These are phyloP conservation scores for Boletus insuetus DNA, from an alignment of 768 basidiomycete genomes.

Conservation along the genomic window DNA sequence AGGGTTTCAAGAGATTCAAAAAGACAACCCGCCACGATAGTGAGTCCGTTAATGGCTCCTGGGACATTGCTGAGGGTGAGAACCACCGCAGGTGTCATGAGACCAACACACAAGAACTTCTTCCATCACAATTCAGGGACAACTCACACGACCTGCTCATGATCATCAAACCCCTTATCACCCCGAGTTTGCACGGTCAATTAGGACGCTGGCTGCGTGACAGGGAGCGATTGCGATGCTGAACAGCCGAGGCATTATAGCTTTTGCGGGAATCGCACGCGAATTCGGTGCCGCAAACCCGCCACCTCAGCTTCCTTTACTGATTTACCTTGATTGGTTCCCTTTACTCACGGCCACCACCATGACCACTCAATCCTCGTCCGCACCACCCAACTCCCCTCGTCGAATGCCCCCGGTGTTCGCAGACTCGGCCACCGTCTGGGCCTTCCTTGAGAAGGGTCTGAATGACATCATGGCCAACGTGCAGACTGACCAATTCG, in stretches of 20 bases:
- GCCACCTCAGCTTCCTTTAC: conserved; percentile 2
- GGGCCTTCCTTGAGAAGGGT: conserved; percentile 81
- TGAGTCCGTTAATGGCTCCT: conserved; percentile 36
- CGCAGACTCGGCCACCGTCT: conserved; percentile 77
- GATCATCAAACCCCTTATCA: conserved; percentile 94
- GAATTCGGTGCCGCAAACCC: conserved; percentile 26
- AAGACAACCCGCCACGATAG: conserved; percentile 99
- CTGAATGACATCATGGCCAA: conserved; percentile 93
- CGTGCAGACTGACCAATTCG: conserved; percentile 79
- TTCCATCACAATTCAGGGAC: conserved; percentile 62
- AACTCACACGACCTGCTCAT: conserved; percentile 95
- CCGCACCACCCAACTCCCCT: conserved; percentile 28
- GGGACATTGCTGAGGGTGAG: conserved; percentile 1
- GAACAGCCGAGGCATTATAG: too few relatives aligned
- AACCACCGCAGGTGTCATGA: conserved; percentile 92
- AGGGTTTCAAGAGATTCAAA: conserved; percentile 86
- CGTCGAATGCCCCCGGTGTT: conserved; percentile 60
- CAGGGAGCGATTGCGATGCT: conserved; percentile 63
- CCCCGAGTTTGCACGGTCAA: conserved; percentile 84
- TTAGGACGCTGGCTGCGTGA: conserved; percentile 78
- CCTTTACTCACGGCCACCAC: conserved; percentile 30
- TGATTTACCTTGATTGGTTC: conserved; percentile 6
- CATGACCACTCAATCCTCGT: conserved; percentile 33
- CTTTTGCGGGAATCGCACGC: background rate
- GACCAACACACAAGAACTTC: conserved; percentile 85